Evolutionary conservation across 176 grass and related monocot genomes (phyloP).

Genomic region (Tillandsia leiboldiana): DNA sequence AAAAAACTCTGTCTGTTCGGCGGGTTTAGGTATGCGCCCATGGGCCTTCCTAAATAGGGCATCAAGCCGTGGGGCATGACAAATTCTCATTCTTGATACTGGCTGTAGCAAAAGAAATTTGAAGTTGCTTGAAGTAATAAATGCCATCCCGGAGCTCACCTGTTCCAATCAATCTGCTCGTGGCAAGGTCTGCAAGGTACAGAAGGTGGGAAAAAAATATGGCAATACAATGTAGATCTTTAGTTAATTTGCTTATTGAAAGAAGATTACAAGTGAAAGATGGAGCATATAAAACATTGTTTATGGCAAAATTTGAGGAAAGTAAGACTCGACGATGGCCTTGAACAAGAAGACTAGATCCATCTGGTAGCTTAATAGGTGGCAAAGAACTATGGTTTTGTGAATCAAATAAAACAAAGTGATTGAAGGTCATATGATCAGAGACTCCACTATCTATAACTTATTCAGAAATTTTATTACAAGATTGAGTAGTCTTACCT

Average conservation of each 20-base stretch:
- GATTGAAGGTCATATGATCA: neutral
- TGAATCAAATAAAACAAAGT: neutral
- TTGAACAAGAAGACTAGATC: neutral
- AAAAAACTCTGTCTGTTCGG: too few species aligned
- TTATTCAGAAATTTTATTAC: neutral
- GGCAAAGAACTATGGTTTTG: too few species aligned
- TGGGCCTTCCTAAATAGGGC: too few species aligned
- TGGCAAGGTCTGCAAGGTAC: slow-evolving; percentile 4
- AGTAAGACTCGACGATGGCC: neutral
- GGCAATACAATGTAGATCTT: neutral
- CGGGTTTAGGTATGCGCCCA: too few species aligned
- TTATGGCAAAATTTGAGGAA: too few species aligned
- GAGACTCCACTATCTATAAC: neutral
- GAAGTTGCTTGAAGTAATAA: neutral
- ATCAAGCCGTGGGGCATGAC: too few species aligned
- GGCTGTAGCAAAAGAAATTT: neutral
- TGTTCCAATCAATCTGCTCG: slow-evolving; percentile 6
- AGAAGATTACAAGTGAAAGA: neutral
- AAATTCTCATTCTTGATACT: neutral
- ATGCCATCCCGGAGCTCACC: slow-evolving; percentile 4
- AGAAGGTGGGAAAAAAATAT: slow-evolving; percentile 10
- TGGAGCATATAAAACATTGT: neutral
- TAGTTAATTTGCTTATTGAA: neutral
- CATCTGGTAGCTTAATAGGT: neutral
- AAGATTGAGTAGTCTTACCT: neutral